Base-by-base conservation (phyloP, 495 filamentous ascomycete species). In the Hypoxylon subgilvum region DNA sequence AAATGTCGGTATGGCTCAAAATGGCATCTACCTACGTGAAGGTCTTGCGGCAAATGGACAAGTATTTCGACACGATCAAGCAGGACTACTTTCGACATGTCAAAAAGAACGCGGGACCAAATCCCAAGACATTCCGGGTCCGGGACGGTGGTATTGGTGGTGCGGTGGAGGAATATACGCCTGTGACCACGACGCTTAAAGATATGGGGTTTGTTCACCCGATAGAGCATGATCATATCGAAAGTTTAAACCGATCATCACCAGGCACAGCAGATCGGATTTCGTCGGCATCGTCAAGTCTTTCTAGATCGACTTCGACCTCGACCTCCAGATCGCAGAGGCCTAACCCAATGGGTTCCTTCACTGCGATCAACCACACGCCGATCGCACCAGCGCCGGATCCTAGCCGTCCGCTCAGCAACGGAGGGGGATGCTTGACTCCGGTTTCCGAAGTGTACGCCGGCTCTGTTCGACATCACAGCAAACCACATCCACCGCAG, bases 11-110 rank as follows among this genome's bases (percentile, higher is more conserved):
- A 6, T 83, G 84, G 56, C 75, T 91, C 49, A 82, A 79, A 49
- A 88, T 91, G 85, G 88, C 87, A 0, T 76, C 81, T 17, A 88
- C 84, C 2, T 92, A 88, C 75, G 84, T 86, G 60, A 74, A 72
- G 21, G 86, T 87, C n/a, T 76, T 93, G 39, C 76, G 81, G 38
- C 80, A 84, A 9, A 83, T 91, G 73, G 80, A 88, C 61, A 74
- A 72, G 16, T 92, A 89, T 71, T 90, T 88, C 64, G 72, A 78
- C 14, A 79, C 73, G 14, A 84, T 86, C 49, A 86, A 84, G 68
- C 76, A 76, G 10, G 86, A 89, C 50, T 88, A 82, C 55, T 57
- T 68, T 13, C 53, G 52, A 35, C 62, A 69, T 44, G 63, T 54
- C 13, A 57, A 59, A 43, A 68, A 68, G 58, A 71, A 65, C 14